phyloP scores from a whole-genome alignment of 106 monocot species.

The Dactylorhiza incarnata region DNA sequence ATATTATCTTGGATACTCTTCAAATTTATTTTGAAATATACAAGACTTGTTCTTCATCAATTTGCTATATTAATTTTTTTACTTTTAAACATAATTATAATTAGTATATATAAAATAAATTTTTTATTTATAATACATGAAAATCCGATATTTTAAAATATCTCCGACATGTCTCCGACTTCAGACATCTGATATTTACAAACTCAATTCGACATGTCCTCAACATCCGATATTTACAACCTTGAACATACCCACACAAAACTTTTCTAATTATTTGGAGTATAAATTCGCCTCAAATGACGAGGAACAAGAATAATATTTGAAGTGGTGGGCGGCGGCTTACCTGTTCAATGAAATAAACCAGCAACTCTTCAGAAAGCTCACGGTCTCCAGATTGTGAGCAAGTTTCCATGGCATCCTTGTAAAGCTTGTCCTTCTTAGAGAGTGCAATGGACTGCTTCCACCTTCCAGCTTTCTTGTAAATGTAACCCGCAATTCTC shows the following conservation, averaged over 20 bases:
- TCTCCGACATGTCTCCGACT: too few species aligned
- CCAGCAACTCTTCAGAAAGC: conserved; percentile 88
- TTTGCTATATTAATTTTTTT: too few species aligned
- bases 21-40: too few species aligned
- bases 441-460: conserved; percentile 97
- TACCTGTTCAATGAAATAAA: conserved; percentile 99
- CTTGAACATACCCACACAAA: neutral
- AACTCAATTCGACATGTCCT: too few species aligned
- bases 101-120: too few species aligned
- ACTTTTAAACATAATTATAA: too few species aligned
- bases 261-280: neutral
- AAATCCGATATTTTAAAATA: too few species aligned
- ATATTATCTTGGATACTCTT: too few species aligned
- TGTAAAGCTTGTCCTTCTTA: conserved; percentile 95
- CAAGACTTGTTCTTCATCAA: too few species aligned
- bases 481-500: conserved; percentile 91
- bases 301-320: neutral
- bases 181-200: too few species aligned
- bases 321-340: neutral
- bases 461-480: conserved; percentile 99
- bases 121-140: too few species aligned
- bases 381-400: conserved; percentile 95
- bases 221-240: too few species aligned
- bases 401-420: conserved; percentile 95
- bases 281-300: neutral